Base-by-base conservation (phyloP, 176 grass and related monocot genomes). In the Avena insularis region DNA sequence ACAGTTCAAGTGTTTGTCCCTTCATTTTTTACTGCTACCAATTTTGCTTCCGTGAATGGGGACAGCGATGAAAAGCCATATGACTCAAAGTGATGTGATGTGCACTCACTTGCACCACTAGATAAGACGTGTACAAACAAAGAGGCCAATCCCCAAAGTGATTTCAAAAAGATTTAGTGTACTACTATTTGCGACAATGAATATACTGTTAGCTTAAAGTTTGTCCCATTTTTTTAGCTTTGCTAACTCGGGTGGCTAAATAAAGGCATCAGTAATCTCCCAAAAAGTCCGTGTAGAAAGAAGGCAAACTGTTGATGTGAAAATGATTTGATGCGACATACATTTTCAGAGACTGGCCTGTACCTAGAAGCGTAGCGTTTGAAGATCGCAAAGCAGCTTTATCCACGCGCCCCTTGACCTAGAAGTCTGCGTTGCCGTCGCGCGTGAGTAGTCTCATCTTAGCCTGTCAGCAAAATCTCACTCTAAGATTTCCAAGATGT, bases 361-460 rank as follows among this genome's bases (percentile, higher is more conserved):
- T n/a, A 56, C 61, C 47, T 25, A 25, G 25, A 25, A 25, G 25
- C 64, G 3, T 83, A n/a, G 51, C 62, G 71, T 77, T 75, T 81
- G 69, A 69, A 84, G 69, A 81, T 81, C 69, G 81, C 90, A 88
- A 85, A 82, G 82, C 1, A 15, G 62, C 86, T 91, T 88, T 91
- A 80, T 81, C 81, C 90, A 88, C 86, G 90, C 77, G 51, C 9
- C 29, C 68, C 60, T 88, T 81, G 81, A 91, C 77, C 40, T 80
- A 49, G 71, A 78, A 53, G n/a, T 51, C 11, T 56, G 79, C 31
- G 59, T 31, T 72, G 55, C 40, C 63, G 21, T 17, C 76, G 2
- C 47, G 10, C 16, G 31, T 14, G 17, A 15, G 29, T 38, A 69
- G 80, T 10, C 63, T 21, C 4, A 53, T 54, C 27, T 38, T 82